These are phyloP conservation scores for Fusarium sp. DNA, from an alignment of 2,329 filamentous ascomycete genomes.

Conservation along the genomic window DNA sequence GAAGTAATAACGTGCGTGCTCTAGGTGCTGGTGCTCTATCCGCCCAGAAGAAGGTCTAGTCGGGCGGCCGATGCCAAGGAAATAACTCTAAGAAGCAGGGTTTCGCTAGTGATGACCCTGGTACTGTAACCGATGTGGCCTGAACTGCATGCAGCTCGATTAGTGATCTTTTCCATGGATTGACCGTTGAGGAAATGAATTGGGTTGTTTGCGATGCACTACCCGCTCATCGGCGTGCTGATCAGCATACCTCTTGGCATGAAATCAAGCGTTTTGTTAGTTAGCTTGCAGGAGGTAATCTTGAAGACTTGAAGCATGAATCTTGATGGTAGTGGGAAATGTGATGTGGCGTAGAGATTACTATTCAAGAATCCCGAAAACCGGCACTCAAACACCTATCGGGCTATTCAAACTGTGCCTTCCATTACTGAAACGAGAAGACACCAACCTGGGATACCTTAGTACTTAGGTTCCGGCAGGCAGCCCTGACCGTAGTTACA, in stretches of 20 bases:
- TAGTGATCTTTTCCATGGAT: conserved; percentile 39
- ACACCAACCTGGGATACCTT: not conserved
- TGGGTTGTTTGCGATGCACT: conserved; percentile 32
- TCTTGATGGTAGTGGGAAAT: not conserved
- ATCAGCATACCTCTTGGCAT: conserved; percentile 11
- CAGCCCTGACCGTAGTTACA: not conserved
- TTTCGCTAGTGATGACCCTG: conserved; percentile 37
- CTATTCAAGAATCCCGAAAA: not conserved
- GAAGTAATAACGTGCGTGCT: conserved; percentile 26
- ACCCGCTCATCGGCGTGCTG: conserved; percentile 30
- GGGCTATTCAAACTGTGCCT: not conserved
- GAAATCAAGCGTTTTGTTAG: conserved; percentile 2
- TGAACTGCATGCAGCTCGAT: conserved; percentile 40
- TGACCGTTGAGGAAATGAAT: conserved; percentile 28
- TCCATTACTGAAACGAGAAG: conserved; percentile 1
- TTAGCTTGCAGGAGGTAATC: conserved; percentile 1
- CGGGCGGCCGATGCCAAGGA: conserved; percentile 40
- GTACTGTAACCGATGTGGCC: conserved; percentile 31
- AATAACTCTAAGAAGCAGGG: conserved; percentile 30
- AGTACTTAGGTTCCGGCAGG: not conserved
- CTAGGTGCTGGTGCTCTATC: not conserved
- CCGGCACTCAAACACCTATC: not conserved
- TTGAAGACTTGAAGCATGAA: not conserved
- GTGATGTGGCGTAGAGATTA: not conserved
- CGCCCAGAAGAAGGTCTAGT: conserved; percentile 12